A percentile compares a stretch with the other conserved stretches of the same genome.
Evolutionary conservation across 1,139 yeast genomes (phyloP).

Genomic region (Scheffersomyces titani): DNA sequence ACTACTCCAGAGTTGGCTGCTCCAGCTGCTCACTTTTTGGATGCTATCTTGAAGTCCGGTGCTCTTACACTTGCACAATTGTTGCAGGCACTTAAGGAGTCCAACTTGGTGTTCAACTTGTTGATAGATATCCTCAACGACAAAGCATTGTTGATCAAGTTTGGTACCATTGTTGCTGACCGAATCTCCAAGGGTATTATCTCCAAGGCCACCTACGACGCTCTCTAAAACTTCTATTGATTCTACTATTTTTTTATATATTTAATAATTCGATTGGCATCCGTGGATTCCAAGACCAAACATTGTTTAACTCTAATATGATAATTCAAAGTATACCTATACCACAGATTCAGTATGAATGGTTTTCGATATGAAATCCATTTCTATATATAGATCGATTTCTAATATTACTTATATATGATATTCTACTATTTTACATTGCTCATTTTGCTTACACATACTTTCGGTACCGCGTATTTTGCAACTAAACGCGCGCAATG

Average conservation of each 20-base stretch:
- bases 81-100: conserved; percentile 22
- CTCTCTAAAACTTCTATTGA: not conserved
- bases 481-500: not conserved
- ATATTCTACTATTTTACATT: not conserved
- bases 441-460: too few relatives aligned
- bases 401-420: not conserved
- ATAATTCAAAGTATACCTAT: not conserved
- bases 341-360: not conserved
- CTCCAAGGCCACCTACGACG: conserved; percentile 5
- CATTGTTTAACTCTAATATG: not conserved
- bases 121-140: conserved; percentile 21
- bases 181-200: conserved; percentile 23
- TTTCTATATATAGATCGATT: not conserved
- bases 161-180: conserved; percentile 19
- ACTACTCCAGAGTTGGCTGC: conserved; percentile 28
- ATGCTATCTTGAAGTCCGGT: conserved; percentile 23
- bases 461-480: not conserved
- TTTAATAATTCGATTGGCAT: not conserved
- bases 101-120: conserved; percentile 20
- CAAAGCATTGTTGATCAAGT: conserved; percentile 18
- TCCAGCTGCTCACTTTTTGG: conserved; percentile 29
- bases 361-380: too few relatives aligned
- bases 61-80: conserved; percentile 24
- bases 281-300: not conserved
- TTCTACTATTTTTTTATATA: not conserved